Base-by-base conservation (phyloP, 148 eudicot genomes). In the Vaccinium corymbosum region DNA sequence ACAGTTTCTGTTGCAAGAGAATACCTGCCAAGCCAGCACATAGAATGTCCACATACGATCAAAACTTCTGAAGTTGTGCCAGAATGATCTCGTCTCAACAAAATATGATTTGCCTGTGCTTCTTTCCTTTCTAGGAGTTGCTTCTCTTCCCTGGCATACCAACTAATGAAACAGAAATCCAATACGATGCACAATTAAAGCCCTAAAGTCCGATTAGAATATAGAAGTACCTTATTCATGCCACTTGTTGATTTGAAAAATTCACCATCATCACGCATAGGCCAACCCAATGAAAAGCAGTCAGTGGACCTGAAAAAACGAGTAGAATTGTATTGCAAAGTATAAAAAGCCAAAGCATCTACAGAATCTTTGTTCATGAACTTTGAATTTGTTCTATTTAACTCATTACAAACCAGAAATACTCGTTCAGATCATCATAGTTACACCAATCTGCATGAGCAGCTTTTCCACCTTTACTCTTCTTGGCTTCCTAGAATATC, bases 251-350 rank as follows among this genome's bases (percentile, higher is more conserved):
- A 32, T 72, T 72, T 72, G 76, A 72, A 93, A 87, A 91, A 93
- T 85, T 91, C 94, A 66, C 92, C 93, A 93, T 92, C 95, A 83
- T 89, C 94, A 79, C 95, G 94, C 95, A 93, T 91, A 17, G 95
- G 95, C 95, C 95, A 93, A 57, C 95, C 89, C 53, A 93, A 81
- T 42, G 89, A 86, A 85, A 93, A 93, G 87, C 94, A 93, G 81
- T 90, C 89, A 61, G 84, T 88, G 80, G 94, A 93, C 95, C 95
- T 93, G 61, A 79, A 87, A 35, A 71, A 29, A 19, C 16, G 76
- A 71, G 76, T 35, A 72, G 76, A 38, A 15, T 72, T 38, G 22
- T 38, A 38, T 38, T 35, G 3, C n/a, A 17, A 38, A 29, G 3
- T 68, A 68, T 13, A 72, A 72, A 0, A 70, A 70, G 42, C 74